Evolutionary conservation across 345 rosid species (phyloP).

Genomic region (Eucalyptus cladocalyx): DNA sequence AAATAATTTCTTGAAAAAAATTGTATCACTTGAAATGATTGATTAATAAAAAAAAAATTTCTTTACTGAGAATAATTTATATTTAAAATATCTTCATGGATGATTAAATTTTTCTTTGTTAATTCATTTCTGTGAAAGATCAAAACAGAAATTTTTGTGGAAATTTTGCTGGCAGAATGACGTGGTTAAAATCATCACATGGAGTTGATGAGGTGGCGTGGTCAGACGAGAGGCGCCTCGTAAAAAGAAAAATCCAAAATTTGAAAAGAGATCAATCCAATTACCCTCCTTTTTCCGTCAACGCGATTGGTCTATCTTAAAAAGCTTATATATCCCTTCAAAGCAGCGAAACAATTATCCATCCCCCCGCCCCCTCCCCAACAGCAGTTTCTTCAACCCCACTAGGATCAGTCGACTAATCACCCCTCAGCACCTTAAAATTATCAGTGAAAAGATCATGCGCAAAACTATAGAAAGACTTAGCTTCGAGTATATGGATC

Average conservation of each 20-base stretch:
- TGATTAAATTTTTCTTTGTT: no score
- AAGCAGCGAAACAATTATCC: not conserved
- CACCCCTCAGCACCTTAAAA: not conserved
- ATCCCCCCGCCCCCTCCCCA: no score
- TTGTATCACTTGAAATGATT: fast-evolving
- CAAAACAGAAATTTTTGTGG: no score
- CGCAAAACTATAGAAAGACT: not conserved
- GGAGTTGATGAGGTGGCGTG: not conserved
- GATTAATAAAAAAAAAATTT: fast-evolving
- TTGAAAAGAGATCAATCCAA: not conserved
- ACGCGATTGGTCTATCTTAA: not conserved
- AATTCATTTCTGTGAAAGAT: no score
- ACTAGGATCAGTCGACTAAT: not conserved
- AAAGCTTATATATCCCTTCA: not conserved
- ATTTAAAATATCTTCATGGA: no score
- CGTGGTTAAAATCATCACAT: not conserved
- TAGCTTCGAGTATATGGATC: not conserved
- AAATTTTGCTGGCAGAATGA: not conserved
- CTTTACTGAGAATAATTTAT: fast-evolving
- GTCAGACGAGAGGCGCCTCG: fast-evolving
- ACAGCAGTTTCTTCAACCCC: not conserved
- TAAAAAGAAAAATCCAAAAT: not conserved
- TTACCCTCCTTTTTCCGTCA: fast-evolving
- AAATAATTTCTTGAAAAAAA: fast-evolving
- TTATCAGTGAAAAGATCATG: not conserved